Evolutionary conservation across 2,329 filamentous ascomycete species (phyloP).

Genomic region (Pleomassaria siparia): DNA sequence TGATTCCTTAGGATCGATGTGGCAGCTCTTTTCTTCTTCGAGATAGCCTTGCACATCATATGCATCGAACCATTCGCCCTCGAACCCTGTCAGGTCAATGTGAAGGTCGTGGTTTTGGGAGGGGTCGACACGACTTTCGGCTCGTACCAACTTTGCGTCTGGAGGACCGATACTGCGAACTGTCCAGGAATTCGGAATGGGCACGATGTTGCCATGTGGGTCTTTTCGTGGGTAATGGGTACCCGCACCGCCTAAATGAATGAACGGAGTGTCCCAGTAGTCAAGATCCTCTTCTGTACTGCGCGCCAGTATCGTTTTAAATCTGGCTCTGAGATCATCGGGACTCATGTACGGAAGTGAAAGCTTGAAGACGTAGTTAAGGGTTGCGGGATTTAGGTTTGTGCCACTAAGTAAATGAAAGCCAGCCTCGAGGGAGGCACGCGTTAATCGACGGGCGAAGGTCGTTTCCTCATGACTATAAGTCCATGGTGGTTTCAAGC

Average conservation of each 20-base stretch:
- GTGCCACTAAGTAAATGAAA: conserved; percentile 59
- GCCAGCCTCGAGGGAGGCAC: conserved; percentile 64
- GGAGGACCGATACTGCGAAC: conserved; percentile 37
- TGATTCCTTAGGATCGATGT: conserved; percentile 62
- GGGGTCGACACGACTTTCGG: conserved; percentile 25
- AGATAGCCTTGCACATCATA: conserved; percentile 78
- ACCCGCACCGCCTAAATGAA: conserved; percentile 68
- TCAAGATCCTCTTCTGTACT: conserved; percentile 55
- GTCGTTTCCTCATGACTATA: conserved; percentile 65
- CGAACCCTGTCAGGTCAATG: conserved; percentile 62
- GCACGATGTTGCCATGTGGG: conserved; percentile 39
- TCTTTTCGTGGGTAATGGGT: conserved; percentile 60
- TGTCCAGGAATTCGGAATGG: conserved; percentile 33
- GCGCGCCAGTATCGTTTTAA: conserved; percentile 44
- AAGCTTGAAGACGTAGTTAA: conserved; percentile 66
- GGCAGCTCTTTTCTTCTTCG: conserved; percentile 59
- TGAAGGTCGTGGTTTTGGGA: conserved; percentile 50
- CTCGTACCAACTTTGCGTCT: conserved; percentile 28
- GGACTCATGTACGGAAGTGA: conserved; percentile 60
- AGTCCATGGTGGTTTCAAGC: conserved; percentile 48
- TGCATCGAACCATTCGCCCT: conserved; percentile 75
- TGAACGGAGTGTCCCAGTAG: conserved; percentile 62
- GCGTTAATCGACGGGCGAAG: conserved; percentile 71
- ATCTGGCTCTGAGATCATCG: conserved; percentile 43
- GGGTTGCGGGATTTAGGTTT: conserved; percentile 23